phyloP scores from a whole-genome alignment of 768 basidiomycete genomes.

The Mycena vulgaris region DNA sequence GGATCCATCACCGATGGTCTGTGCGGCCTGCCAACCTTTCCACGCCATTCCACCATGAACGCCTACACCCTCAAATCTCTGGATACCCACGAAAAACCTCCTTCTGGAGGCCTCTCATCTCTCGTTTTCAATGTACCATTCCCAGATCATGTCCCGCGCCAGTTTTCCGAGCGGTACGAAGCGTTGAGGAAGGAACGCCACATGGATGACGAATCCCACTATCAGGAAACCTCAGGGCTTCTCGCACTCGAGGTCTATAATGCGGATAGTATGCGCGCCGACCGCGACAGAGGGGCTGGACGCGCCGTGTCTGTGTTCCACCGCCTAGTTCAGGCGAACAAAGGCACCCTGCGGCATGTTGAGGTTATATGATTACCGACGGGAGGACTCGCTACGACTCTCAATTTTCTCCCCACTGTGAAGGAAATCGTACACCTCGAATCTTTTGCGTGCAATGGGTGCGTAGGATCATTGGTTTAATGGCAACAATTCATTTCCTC shows the following conservation, averaged over 20 bases:
- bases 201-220: not conserved
- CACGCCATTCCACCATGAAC: too few species aligned
- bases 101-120: not conserved
- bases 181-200: not conserved
- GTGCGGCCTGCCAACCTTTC: too few species aligned
- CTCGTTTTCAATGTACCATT: slow-evolving; percentile 1
- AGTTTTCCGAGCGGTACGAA: not conserved
- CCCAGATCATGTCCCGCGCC: not conserved
- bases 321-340: not conserved
- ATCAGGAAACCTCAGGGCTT: not conserved
- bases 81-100: too few species aligned
- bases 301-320: not conserved
- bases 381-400: slow-evolving; percentile 10
- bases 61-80: too few species aligned
- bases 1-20: too few species aligned
- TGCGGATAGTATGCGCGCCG: not conserved
- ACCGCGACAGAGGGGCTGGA: not conserved
- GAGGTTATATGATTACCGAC: slow-evolving; percentile 21
- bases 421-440: slow-evolving; percentile 7
- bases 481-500: not conserved
- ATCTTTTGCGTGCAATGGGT: slow-evolving; percentile 23
- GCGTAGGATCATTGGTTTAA: not conserved
- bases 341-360: slow-evolving; percentile 6
- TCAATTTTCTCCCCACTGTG: not conserved
- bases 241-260: slow-evolving; percentile 5